Evolutionary conservation across 345 rosid genomes (phyloP).

Genomic region (Boechera divaricarpa): DNA sequence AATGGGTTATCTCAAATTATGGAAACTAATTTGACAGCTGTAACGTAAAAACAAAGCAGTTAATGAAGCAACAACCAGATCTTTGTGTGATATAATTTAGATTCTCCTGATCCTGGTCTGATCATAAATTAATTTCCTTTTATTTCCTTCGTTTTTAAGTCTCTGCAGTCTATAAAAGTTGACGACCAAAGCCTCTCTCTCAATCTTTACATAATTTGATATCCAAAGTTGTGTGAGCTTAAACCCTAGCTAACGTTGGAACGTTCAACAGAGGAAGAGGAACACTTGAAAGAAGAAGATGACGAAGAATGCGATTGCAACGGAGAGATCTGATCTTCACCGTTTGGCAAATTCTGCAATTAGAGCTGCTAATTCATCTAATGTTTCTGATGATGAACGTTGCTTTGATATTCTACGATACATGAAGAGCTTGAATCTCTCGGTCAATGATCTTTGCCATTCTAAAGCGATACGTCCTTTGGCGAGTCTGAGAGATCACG

Average conservation of each 20-base stretch:
- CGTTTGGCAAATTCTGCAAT: conserved; percentile 1
- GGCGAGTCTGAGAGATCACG: not conserved
- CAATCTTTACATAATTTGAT: not conserved
- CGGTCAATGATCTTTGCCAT: not conserved
- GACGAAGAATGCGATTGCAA: not conserved
- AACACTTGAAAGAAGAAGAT: conserved; percentile 11
- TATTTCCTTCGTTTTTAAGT: not conserved
- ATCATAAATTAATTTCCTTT: not conserved
- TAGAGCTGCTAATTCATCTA: not conserved
- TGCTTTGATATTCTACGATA: not conserved
- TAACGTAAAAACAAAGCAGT: not conserved
- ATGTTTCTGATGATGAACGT: not conserved
- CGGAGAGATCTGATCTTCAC: not conserved
- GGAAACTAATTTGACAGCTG: not conserved
- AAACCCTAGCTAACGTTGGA: not conserved
- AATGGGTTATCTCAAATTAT: no score
- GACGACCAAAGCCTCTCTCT: not conserved
- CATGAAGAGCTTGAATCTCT: conserved; percentile 8
- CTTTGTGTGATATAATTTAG: not conserved
- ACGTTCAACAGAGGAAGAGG: not conserved
- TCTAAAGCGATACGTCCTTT: not conserved
- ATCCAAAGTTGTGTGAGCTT: not conserved
- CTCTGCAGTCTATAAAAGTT: not conserved
- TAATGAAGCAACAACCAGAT: no score
- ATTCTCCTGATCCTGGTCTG: no score